Base-by-base conservation (phyloP, 306 rosid species). In the Medicago arabica region DNA sequence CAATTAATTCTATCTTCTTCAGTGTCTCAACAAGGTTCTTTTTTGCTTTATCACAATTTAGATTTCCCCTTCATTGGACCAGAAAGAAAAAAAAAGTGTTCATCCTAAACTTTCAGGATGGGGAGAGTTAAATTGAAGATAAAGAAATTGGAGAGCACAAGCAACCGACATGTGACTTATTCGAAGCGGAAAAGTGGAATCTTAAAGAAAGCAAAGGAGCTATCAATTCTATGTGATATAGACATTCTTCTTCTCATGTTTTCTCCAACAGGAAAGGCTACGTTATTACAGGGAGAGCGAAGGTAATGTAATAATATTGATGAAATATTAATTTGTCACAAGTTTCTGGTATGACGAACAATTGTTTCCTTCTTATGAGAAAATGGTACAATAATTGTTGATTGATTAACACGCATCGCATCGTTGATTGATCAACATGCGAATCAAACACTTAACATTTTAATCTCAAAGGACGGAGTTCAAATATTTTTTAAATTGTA, bases 101-200 rank as follows among this genome's bases (percentile, higher is more conserved):
- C 15, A 15, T 34, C 6, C 7, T 10, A 55, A 58, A 60, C 58
- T 76, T 83, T 69, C 85, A 92, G 90, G 85, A 92, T 92, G 97
- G 96, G 97, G 41, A 89, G 96, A 85, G 96, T 88, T 66, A 92
- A 89, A 76, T 81, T 92, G 49, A 92, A 88, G 88, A 88, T 88
- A 74, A 89, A 92, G 88, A 92, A 88, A 80, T 79, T 92, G 46
- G 97, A 92, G 83, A 92, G 86, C 85, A 82, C 77, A 18, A 87
- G 88, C 82, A 89, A 87, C 69, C 73, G 96, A 0, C 96, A 89
- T 54, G 93, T 87, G 71, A 89, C 97, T 49, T 92, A 85, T 82
- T 88, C 93, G 0, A 92, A 92, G 58, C 51, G 96, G 39, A 86
- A 87, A 80, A 83, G 81, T 79, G 96, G 97, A 40, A 92, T 92